phyloP scores from a whole-genome alignment of 2,329 filamentous ascomycete genomes.

The Colletotrichum truncatum region DNA sequence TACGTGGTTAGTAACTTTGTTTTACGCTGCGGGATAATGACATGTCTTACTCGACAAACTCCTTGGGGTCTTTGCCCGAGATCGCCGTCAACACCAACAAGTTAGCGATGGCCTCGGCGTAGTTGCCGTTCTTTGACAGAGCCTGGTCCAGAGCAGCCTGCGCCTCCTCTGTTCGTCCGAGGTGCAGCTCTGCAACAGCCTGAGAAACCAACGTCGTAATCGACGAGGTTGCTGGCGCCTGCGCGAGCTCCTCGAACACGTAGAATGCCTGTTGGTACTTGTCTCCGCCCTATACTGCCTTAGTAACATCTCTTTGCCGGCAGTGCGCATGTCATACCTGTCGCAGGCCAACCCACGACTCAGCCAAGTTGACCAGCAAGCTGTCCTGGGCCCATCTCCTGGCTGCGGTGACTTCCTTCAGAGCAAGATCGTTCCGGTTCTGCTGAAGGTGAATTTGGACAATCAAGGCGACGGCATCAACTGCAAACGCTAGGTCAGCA shows the following conservation, averaged over 20 bases:
- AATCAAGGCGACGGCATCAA: constrained; percentile 84
- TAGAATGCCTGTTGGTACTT: constrained; percentile 98
- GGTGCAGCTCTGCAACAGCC: constrained; percentile 89
- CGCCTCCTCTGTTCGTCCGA: constrained; percentile 88
- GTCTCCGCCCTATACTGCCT: constrained; percentile 77
- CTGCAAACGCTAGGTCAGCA: constrained; percentile 44
- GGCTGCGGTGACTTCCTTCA: constrained; percentile 88
- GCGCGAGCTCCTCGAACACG: constrained; percentile 95
- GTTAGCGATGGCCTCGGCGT: constrained; percentile 83
- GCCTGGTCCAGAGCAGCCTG: constrained; percentile 87
- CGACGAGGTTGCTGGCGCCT: constrained; percentile 83
- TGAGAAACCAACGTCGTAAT: constrained; percentile 83
- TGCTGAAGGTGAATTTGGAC: constrained; percentile 93
- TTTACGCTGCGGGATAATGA: not conserved
- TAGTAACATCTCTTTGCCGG: constrained; percentile 32
- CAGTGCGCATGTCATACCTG: constrained; percentile 64
- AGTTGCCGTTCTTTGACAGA: constrained; percentile 74
- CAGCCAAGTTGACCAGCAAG: constrained; percentile 90
- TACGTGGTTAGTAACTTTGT: constrained; percentile 15
- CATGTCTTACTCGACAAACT: constrained; percentile 67
- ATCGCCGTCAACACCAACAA: constrained; percentile 81
- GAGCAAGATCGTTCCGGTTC: constrained; percentile 88
- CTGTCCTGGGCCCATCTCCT: constrained; percentile 96
- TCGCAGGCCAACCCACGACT: constrained; percentile 93
- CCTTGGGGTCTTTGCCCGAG: constrained; percentile 74